A percentile compares a stretch with the other conserved stretches of the same genome.
Conservation (phyloP, 2,329 filamentous ascomycete species). For the Boeremia lycopersici region DNA sequence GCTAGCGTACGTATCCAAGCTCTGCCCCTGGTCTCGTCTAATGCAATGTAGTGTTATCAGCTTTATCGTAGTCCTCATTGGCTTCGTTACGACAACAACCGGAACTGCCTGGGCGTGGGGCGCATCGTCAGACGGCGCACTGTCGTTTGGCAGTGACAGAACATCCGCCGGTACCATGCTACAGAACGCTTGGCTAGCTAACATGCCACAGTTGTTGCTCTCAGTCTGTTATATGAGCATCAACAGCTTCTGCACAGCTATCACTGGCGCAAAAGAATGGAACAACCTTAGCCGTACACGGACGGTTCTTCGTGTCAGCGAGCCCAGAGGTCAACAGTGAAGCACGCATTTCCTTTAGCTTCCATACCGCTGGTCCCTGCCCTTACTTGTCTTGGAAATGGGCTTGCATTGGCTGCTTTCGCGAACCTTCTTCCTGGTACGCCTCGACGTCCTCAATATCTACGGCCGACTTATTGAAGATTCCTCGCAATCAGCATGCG, state of each 20-base stretch:
- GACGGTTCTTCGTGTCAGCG: conserved; percentile 48
- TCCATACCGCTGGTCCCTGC: conserved; percentile 47
- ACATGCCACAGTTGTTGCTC: conserved; percentile 55
- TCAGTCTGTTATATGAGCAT: conserved; percentile 54
- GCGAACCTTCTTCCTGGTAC: conserved; percentile 50
- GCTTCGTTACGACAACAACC: background rate
- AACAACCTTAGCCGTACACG: conserved; percentile 41
- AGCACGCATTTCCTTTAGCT: conserved; percentile 50
- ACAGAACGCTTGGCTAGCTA: conserved; percentile 47
- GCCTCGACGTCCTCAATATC: conserved; percentile 11
- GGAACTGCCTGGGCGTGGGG: conserved; percentile 12
- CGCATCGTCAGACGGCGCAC: conserved; percentile 8
- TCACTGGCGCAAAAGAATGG: conserved; percentile 56
- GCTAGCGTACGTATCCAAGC: background rate
- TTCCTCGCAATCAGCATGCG: conserved; percentile 12
- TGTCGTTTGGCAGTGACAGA: conserved; percentile 5
- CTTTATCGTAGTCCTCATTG: background rate
- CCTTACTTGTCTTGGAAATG: conserved; percentile 39
- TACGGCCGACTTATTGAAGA: background rate
- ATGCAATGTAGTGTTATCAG: background rate
- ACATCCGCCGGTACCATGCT: conserved; percentile 11
- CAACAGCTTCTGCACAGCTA: conserved; percentile 55
- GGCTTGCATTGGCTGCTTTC: conserved; percentile 54
- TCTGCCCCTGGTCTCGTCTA: background rate
- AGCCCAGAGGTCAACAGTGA: conserved; percentile 40